Percentiles rank a stretch among this genome's conserved stretches.
phyloP scores from a whole-genome alignment of 2,329 filamentous ascomycete species.

The Penicillium expansum region DNA sequence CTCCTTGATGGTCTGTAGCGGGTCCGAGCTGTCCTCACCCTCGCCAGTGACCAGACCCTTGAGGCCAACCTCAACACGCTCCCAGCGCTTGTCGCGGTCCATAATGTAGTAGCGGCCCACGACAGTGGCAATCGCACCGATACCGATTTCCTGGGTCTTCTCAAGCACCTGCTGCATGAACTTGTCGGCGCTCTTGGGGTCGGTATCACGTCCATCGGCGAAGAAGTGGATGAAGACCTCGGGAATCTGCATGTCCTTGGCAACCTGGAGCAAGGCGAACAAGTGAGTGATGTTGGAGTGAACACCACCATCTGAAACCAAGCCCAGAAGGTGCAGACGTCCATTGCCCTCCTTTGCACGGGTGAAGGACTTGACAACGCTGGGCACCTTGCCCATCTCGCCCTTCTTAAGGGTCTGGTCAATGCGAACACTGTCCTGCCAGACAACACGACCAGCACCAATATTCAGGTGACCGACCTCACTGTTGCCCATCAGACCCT shows the following conservation, averaged over 20 bases:
- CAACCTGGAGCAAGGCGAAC: slow-evolving; percentile 79
- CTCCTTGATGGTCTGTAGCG: slow-evolving; percentile 80
- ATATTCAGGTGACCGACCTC: slow-evolving; percentile 99
- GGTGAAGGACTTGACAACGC: slow-evolving; percentile 74
- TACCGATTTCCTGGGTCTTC: slow-evolving; percentile 76
- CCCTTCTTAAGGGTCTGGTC: slow-evolving; percentile 86
- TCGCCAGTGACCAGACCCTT: slow-evolving; percentile 83
- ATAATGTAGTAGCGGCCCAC: slow-evolving; percentile 98
- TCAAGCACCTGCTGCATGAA: slow-evolving; percentile 86
- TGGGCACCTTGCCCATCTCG: slow-evolving; percentile 71
- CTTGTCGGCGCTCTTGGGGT: slow-evolving; percentile 85
- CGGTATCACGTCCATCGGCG: slow-evolving; percentile 94
- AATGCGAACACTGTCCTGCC: slow-evolving; percentile 97
- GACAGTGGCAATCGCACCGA: slow-evolving; percentile 85
- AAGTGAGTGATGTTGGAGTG: slow-evolving; percentile 96
- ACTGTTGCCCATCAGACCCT: slow-evolving; percentile 98
- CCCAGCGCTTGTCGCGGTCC: slow-evolving; percentile 99
- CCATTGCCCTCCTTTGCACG: slow-evolving; percentile 84
- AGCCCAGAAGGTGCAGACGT: slow-evolving; percentile 84
- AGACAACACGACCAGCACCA: slow-evolving; percentile 93
- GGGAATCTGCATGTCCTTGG: slow-evolving; percentile 82
- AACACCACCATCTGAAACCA: slow-evolving; percentile 93
- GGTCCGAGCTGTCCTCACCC: slow-evolving; percentile 80
- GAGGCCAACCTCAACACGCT: slow-evolving; percentile 83
- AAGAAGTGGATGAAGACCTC: slow-evolving; percentile 99